A percentile compares a stretch with the other conserved stretches of the same genome.
Evolutionary conservation across 306 rosid genomes (phyloP).

Genomic region (Prinsepia uniflora): DNA sequence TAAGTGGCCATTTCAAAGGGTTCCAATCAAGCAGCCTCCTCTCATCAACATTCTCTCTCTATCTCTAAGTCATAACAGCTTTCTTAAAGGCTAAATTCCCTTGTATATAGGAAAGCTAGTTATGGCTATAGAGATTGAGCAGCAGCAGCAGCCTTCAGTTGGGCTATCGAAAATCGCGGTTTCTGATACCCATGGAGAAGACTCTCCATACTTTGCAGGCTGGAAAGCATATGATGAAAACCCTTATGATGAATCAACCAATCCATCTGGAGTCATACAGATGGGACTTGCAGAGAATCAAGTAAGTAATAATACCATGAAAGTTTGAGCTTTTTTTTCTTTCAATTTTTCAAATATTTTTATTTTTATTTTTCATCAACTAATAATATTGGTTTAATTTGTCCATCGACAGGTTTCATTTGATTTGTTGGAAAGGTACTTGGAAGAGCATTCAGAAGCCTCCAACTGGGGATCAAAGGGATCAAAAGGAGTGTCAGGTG

Average conservation of each 20-base stretch:
- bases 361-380: not conserved
- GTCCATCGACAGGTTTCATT: slow-evolving; percentile 62
- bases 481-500: slow-evolving; percentile 8
- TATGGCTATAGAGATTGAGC: slow-evolving; percentile 60
- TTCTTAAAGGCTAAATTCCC: not conserved
- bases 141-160: slow-evolving; percentile 34
- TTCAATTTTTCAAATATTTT: not conserved
- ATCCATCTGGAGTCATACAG: slow-evolving; percentile 79
- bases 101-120: slow-evolving; percentile 13
- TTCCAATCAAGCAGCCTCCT: slow-evolving; percentile 7
- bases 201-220: slow-evolving; percentile 93
- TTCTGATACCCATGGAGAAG: slow-evolving; percentile 91
- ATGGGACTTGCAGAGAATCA: slow-evolving; percentile 98
- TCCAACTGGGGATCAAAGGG: slow-evolving; percentile 51
- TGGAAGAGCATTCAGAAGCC: slow-evolving; percentile 55
- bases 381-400: not conserved
- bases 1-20: not conserved
- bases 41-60: not conserved
- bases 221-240: slow-evolving; percentile 94
- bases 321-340: too few relatives aligned
- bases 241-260: slow-evolving; percentile 63
- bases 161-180: slow-evolving; percentile 64
- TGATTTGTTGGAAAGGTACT: slow-evolving; percentile 70
- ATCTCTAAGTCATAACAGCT: not conserved
- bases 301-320: slow-evolving; percentile 37